These are phyloP conservation scores for Nasturtium officinale DNA, from an alignment of 345 rosid genomes.

Conservation along the genomic window DNA sequence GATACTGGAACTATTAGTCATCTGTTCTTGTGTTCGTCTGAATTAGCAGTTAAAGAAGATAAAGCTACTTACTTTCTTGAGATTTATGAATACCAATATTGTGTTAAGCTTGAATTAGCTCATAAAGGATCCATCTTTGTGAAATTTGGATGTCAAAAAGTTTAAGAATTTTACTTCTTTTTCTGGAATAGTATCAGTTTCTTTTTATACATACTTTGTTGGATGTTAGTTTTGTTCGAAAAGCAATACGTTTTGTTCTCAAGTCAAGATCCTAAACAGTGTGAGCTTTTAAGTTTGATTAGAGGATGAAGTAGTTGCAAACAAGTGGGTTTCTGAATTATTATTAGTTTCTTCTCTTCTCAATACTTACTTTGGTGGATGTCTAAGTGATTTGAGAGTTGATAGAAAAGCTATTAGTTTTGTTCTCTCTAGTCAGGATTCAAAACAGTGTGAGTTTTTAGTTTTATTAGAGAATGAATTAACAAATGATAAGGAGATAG, in stretches of 20 bases:
- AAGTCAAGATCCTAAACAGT: background rate
- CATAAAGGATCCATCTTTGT: background rate
- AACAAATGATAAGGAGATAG: background rate
- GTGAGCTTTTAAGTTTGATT: background rate
- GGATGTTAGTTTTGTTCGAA: too few relatives aligned
- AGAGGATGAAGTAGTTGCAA: background rate
- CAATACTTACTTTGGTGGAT: background rate
- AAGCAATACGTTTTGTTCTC: too few relatives aligned
- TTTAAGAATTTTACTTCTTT: background rate
- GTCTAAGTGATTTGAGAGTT: too few relatives aligned
- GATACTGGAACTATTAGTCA: background rate
- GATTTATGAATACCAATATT: background rate
- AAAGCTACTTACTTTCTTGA: background rate
- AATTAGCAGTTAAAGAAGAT: background rate
- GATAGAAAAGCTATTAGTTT: too few relatives aligned
- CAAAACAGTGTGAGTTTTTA: background rate
- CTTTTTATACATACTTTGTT: background rate
- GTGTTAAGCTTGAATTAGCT: background rate
- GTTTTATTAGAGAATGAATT: conserved; percentile 1
- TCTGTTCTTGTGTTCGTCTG: background rate
- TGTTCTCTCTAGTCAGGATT: background rate
- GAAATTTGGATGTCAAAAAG: background rate
- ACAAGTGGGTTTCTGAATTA: background rate
- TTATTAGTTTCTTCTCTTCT: background rate
- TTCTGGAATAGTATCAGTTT: background rate